These are phyloP conservation scores for Apiotrichum laibachii DNA, from an alignment of 1,284 basidiomycete genomes.

Conservation along the genomic window DNA sequence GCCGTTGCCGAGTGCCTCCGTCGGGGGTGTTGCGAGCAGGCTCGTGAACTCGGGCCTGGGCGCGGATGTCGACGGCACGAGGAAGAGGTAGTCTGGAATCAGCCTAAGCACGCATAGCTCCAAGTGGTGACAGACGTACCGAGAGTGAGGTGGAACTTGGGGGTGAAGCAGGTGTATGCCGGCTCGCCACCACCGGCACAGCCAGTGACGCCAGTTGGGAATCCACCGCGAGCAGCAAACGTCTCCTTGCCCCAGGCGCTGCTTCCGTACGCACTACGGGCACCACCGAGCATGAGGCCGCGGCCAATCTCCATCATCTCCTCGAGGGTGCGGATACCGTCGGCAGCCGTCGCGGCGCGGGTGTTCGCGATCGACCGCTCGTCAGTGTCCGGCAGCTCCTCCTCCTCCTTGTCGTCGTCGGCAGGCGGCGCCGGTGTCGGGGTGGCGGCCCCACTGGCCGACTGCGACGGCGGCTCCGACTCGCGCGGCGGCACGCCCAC, in stretches of 20 bases:
- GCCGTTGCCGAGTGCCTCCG: conserved; percentile 66
- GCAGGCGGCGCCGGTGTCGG: conserved; percentile 37
- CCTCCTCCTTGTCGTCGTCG: conserved; percentile 55
- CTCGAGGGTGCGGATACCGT: conserved; percentile 67
- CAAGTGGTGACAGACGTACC: conserved; percentile 54
- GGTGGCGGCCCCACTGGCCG: conserved; percentile 14
- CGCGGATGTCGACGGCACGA: conserved; percentile 44
- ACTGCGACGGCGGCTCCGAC: conserved; percentile 6
- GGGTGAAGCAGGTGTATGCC: conserved; percentile 49
- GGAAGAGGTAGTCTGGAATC: conserved; percentile 78
- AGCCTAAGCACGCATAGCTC: conserved; percentile 6
- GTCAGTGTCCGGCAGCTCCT: conserved; percentile 64
- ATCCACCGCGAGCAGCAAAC: conserved; percentile 57
- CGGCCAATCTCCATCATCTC: conserved; percentile 63
- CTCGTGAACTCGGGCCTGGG: conserved; percentile 57
- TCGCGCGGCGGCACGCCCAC: conserved; percentile 34
- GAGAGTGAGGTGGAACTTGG: conserved; percentile 68
- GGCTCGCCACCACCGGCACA: conserved; percentile 63
- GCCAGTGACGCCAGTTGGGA: conserved; percentile 50
- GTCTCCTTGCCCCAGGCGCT: conserved; percentile 47
- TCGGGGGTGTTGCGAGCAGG: conserved; percentile 64
- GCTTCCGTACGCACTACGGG: conserved; percentile 55
- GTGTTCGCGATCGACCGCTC: conserved; percentile 67
- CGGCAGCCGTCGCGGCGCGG: conserved; percentile 59
- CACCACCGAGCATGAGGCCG: conserved; percentile 31